These are phyloP conservation scores for Trichoderma aggressivum DNA, from an alignment of 2,329 filamentous ascomycete species.

Conservation along the genomic window DNA sequence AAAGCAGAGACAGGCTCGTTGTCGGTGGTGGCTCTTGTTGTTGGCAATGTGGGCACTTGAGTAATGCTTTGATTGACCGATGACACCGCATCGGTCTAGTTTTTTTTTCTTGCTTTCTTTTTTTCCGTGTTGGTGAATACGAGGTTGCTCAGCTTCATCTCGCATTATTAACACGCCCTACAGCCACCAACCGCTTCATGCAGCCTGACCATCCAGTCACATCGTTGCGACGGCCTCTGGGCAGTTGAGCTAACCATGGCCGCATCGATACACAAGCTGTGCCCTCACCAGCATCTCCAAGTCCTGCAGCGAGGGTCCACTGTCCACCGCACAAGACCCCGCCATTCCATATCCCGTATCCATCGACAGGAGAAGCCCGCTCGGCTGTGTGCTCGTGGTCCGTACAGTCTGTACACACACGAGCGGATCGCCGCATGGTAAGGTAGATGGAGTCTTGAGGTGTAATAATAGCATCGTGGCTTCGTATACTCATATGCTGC, in stretches of 20 bases:
- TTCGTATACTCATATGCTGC: neutral
- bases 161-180: neutral
- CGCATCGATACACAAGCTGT: neutral
- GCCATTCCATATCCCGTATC: constrained; percentile 2
- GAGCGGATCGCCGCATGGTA: neutral
- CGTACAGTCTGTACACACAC: neutral
- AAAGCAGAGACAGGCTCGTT: neutral
- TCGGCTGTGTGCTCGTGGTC: neutral
- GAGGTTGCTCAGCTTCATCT: neutral
- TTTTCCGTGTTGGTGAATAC: neutral
- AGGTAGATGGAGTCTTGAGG: neutral
- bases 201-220: neutral
- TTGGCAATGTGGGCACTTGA: neutral
- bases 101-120: neutral
- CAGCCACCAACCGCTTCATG: constrained; percentile 6
- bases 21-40: neutral
- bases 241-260: neutral
- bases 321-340: neutral
- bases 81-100: neutral
- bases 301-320: neutral
- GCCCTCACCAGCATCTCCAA: neutral
- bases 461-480: constrained; percentile 8
- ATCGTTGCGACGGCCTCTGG: neutral
- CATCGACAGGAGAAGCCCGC: neutral
- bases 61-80: neutral